These are phyloP conservation scores for Umbelopsis sp. DNA, from an alignment of 371 early-diverging fungal genomes.

Conservation along the genomic window DNA sequence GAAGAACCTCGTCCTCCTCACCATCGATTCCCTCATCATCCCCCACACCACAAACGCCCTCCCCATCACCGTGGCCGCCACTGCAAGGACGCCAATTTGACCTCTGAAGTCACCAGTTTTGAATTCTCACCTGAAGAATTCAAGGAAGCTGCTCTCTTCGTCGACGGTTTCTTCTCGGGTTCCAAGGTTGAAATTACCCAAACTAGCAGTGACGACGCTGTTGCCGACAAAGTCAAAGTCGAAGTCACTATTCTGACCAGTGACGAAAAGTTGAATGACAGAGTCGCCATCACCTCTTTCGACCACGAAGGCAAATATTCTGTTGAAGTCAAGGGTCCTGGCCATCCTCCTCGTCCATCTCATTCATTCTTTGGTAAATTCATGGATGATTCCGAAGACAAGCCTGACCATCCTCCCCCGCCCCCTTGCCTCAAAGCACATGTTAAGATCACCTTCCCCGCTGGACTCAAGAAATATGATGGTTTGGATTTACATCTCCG, in stretches of 20 bases:
- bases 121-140: constrained; percentile 30
- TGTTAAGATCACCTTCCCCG: constrained; percentile 32
- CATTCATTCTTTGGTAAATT: background rate
- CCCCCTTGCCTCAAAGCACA: constrained; percentile 28
- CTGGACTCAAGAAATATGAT: constrained; percentile 27
- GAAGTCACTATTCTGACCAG: constrained; percentile 25
- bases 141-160: constrained; percentile 21
- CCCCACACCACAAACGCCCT: background rate
- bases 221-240: constrained; percentile 20
- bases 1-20: background rate
- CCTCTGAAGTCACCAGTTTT: constrained; percentile 19
- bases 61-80: constrained; percentile 5
- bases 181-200: constrained; percentile 22
- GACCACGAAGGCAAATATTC: constrained; percentile 35
- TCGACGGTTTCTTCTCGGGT: constrained; percentile 22
- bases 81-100: constrained; percentile 17
- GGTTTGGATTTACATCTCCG: constrained; percentile 24
- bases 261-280: constrained; percentile 8
- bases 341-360: constrained; percentile 14
- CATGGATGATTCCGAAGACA: background rate
- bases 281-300: constrained; percentile 22
- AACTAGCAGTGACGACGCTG: constrained; percentile 5
- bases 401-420: background rate
- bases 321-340: constrained; percentile 34
- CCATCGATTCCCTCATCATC: constrained; percentile 20